Evolutionary conservation across 257 asterid genomes (phyloP).

Genomic region (Solanum chiquidenum): DNA sequence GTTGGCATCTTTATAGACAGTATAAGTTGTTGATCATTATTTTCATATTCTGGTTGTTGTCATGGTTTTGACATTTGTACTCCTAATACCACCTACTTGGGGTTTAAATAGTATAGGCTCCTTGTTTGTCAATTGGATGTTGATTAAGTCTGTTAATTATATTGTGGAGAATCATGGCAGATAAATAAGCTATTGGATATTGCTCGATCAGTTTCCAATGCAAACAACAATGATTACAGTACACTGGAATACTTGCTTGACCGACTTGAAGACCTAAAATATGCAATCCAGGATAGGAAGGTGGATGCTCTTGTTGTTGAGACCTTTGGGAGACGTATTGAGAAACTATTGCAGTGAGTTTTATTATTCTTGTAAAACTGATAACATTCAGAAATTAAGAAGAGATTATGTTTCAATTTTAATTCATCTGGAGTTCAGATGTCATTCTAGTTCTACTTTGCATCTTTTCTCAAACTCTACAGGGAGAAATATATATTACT

Average conservation of each 20-base stretch:
- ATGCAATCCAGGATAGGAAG: constrained; percentile 80
- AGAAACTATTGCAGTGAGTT: constrained; percentile 92
- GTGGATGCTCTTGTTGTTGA: constrained; percentile 98
- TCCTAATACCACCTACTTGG: background rate
- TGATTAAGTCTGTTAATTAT: constrained; percentile 8
- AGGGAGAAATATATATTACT: constrained; percentile 92
- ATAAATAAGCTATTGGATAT: constrained; percentile 66
- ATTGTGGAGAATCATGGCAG: constrained; percentile 43
- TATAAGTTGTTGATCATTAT: background rate
- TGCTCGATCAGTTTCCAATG: constrained; percentile 65
- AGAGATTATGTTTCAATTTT: background rate
- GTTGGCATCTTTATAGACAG: background rate
- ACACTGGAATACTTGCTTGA: constrained; percentile 77
- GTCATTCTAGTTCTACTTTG: background rate
- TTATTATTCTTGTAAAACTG: background rate
- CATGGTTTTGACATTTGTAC: background rate
- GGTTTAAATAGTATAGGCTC: background rate
- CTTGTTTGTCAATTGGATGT: background rate
- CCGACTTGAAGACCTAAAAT: constrained; percentile 72
- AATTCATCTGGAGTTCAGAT: background rate
- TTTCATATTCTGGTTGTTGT: background rate
- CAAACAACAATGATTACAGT: constrained; percentile 57
- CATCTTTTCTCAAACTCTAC: constrained; percentile 17
- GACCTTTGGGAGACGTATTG: constrained; percentile 94
- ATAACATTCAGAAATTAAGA: background rate